These are phyloP conservation scores for Boletus pseudopeckii DNA, from an alignment of 768 basidiomycete genomes.

Conservation along the genomic window DNA sequence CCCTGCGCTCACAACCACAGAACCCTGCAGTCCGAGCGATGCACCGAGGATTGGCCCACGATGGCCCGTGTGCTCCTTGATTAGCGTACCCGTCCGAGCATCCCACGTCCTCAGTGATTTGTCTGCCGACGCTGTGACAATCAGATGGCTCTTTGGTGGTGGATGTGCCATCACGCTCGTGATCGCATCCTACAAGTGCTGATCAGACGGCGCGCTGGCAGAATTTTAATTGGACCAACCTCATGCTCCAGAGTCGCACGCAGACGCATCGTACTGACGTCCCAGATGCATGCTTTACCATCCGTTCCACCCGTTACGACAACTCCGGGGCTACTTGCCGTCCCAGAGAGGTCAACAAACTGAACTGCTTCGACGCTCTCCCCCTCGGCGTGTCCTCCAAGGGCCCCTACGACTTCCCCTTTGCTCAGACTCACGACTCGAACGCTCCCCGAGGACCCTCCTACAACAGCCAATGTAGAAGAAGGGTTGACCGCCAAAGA, in stretches of 20 bases:
- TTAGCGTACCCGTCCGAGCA: slow-evolving; percentile 71
- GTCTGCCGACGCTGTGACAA: slow-evolving; percentile 88
- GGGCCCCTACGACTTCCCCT: slow-evolving; percentile 73
- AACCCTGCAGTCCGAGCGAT: slow-evolving; percentile 65
- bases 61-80: slow-evolving; percentile 84
- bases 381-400: slow-evolving; percentile 81
- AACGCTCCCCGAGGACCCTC: slow-evolving; percentile 80
- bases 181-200: slow-evolving; percentile 70
- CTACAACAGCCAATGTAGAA: slow-evolving; percentile 88
- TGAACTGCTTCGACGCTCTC: slow-evolving; percentile 86
- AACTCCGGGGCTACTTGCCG: slow-evolving; percentile 49
- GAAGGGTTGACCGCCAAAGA: slow-evolving; percentile 80
- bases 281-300: slow-evolving; percentile 93
- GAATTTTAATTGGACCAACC: slow-evolving; percentile 43
- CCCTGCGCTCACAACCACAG: slow-evolving; percentile 79
- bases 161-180: slow-evolving; percentile 78
- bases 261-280: slow-evolving; percentile 80
- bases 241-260: slow-evolving; percentile 80
- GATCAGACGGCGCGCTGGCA: neutral
- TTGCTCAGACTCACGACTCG: slow-evolving; percentile 85
- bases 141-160: slow-evolving; percentile 65
- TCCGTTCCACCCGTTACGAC: slow-evolving; percentile 90
- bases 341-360: slow-evolving; percentile 73
- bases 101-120: slow-evolving; percentile 90
- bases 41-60: slow-evolving; percentile 71